Evolutionary conservation across 768 basidiomycete species (phyloP), one percentile per base, ranked within the genome.

Genomic region (Scleroderma bovista): DNA sequence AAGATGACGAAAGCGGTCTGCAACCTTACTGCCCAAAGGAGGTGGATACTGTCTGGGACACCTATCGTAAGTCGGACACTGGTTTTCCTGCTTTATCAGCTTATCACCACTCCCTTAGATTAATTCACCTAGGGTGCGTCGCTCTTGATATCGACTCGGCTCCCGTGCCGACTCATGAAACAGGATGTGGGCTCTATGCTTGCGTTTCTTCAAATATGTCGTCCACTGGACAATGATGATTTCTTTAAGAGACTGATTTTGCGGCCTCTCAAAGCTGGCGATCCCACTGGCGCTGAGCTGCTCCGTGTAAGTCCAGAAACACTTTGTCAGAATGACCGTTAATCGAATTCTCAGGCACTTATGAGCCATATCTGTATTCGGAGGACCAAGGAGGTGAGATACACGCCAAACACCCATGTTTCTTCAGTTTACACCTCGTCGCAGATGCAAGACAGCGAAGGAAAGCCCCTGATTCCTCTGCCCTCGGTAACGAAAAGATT

Each of bases 121-220:
- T 52, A 92, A 92, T 56, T 87, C 86, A 44, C 88, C 85, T 4
- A 79, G 74, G 62, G 86, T 83, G 61, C 44, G 60, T 51, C 9
- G 34, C 2, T 39, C n/a, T 31, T 22, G 22, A 16, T 23, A 11
- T 40, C 9, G 6, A 33, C 6, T 16, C n/a, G 10, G 11, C 22
- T 44, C 23, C 12, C 23, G 8, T 17, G 20, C 22, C 51, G 39
- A 38, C 29, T 47, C 42, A 33, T 41, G 40, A 22, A 22, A 47
- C n/a, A 91, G 84, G 93, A 95, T 67, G 79, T 96, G 17, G 91
- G 93, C 3, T 88, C 93, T 10, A 71, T 94, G 44, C 69, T 96
- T 20, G 83, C 80, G 2, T 96, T 96, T 69, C 75, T 95, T 32
- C 77, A 73, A 61, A 82, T 95, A n/a, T 96, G 93, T 61, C 76